A percentile compares a stretch with the other conserved stretches of the same genome.
These are phyloP conservation scores for Pyronema omphalodes DNA, from an alignment of 495 filamentous ascomycete genomes.

Conservation along the genomic window DNA sequence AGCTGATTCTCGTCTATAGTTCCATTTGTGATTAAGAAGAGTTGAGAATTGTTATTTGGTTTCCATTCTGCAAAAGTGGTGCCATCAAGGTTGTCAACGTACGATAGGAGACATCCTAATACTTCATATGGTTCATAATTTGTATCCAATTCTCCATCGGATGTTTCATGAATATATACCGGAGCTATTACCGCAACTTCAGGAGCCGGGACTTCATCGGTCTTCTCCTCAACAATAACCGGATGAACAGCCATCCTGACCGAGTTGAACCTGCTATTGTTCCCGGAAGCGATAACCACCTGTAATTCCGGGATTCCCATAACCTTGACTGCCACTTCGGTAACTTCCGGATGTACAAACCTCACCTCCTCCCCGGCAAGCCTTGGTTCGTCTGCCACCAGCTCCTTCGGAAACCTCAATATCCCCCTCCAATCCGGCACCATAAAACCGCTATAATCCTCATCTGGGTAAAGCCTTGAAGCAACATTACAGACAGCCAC, in stretches of 20 bases:
- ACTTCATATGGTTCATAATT: not conserved
- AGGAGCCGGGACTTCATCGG: no score
- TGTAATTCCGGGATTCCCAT: not conserved
- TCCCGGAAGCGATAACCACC: no score
- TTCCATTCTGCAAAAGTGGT: not conserved
- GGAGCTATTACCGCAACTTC: no score
- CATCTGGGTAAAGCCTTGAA: slow-evolving; percentile 2
- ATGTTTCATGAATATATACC: no score
- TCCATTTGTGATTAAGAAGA: no score
- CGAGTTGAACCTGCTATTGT: no score
- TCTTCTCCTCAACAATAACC: no score
- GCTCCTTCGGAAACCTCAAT: slow-evolving; percentile 4
- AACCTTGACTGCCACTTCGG: not conserved
- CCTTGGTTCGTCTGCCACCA: slow-evolving; percentile 10
- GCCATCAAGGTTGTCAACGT: not conserved
- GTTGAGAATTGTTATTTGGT: not conserved
- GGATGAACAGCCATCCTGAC: no score
- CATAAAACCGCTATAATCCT: slow-evolving; percentile 3
- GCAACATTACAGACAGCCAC: slow-evolving; percentile 21
- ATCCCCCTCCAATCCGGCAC: slow-evolving; percentile 12
- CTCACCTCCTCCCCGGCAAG: slow-evolving; percentile 10
- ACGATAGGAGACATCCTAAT: slow-evolving; percentile 9
- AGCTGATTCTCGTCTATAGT: no score
- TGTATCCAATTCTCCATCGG: no score
- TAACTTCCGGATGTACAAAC: not conserved